phyloP scores from a whole-genome alignment of 768 basidiomycete species.

The Leccinum olivaceopallidum region DNA sequence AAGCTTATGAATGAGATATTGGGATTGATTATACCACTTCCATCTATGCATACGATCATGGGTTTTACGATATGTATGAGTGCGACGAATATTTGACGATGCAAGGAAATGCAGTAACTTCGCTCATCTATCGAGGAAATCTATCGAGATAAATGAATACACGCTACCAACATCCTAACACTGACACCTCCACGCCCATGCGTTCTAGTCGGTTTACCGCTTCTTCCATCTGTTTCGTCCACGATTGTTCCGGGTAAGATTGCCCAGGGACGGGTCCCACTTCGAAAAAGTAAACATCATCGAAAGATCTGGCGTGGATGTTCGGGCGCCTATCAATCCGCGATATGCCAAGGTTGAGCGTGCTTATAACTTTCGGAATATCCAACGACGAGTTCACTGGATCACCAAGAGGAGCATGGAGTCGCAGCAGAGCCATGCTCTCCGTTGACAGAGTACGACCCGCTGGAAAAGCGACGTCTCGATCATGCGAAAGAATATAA shows the following conservation, averaged over 20 bases:
- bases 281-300: slow-evolving; percentile 67
- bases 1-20: not conserved
- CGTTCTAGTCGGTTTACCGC: slow-evolving; percentile 36
- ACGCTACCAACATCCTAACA: slow-evolving; percentile 53
- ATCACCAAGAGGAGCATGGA: slow-evolving; percentile 19
- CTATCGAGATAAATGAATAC: not conserved
- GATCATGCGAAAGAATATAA: slow-evolving; percentile 51
- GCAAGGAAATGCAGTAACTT: not conserved
- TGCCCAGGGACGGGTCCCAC: slow-evolving; percentile 27
- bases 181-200: slow-evolving; percentile 36
- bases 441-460: slow-evolving; percentile 21
- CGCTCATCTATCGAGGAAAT: not conserved
- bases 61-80: not conserved
- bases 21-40: not conserved
- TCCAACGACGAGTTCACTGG: slow-evolving; percentile 5
- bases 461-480: slow-evolving; percentile 30
- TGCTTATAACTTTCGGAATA: slow-evolving; percentile 29
- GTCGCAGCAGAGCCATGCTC: slow-evolving; percentile 41
- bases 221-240: slow-evolving; percentile 37
- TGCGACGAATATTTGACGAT: not conserved
- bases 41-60: not conserved
- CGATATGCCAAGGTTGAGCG: slow-evolving; percentile 43
- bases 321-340: slow-evolving; percentile 71
- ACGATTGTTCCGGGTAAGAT: slow-evolving; percentile 13
- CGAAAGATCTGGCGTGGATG: slow-evolving; percentile 44